Evolutionary conservation across 306 rosid genomes (phyloP).

Genomic region (Vachellia pachyceras): DNA sequence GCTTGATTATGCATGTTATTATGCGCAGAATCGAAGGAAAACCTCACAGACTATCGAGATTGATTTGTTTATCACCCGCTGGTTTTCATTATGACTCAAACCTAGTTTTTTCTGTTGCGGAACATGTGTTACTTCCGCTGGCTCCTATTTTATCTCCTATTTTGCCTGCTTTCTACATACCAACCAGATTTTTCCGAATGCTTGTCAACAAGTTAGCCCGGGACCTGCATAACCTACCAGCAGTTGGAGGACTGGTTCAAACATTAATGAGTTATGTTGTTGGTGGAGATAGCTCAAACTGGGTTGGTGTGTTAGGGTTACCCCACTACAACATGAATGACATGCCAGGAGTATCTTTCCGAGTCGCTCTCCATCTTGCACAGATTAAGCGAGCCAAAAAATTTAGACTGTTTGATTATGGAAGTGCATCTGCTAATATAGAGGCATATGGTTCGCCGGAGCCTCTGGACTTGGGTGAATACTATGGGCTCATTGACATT

Average conservation of each 20-base stretch:
- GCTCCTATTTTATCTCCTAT: constrained; percentile 61
- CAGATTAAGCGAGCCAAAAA: constrained; percentile 63
- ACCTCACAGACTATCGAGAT: constrained; percentile 73
- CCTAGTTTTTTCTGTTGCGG: constrained; percentile 50
- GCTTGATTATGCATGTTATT: constrained; percentile 63
- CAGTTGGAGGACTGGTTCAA: constrained; percentile 78
- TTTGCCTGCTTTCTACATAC: constrained; percentile 71
- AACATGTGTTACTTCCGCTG: constrained; percentile 45
- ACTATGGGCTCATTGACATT: constrained; percentile 58
- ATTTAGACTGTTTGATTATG: constrained; percentile 69
- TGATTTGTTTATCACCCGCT: constrained; percentile 74
- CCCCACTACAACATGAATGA: constrained; percentile 86
- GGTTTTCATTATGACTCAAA: constrained; percentile 70
- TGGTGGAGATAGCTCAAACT: constrained; percentile 83
- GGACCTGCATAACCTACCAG: constrained; percentile 71
- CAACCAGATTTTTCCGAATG: constrained; percentile 78
- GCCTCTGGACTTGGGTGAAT: constrained; percentile 67
- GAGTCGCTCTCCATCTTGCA: constrained; percentile 65
- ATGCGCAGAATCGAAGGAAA: constrained; percentile 59
- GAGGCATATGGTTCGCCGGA: constrained; percentile 62
- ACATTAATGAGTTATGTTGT: constrained; percentile 65
- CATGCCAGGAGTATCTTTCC: constrained; percentile 73
- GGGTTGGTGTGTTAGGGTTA: constrained; percentile 71
- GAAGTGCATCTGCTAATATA: constrained; percentile 52
- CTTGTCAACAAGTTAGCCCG: constrained; percentile 76